phyloP scores from a whole-genome alignment of 495 filamentous ascomycete genomes.

The Aspergillus avenaceus region DNA sequence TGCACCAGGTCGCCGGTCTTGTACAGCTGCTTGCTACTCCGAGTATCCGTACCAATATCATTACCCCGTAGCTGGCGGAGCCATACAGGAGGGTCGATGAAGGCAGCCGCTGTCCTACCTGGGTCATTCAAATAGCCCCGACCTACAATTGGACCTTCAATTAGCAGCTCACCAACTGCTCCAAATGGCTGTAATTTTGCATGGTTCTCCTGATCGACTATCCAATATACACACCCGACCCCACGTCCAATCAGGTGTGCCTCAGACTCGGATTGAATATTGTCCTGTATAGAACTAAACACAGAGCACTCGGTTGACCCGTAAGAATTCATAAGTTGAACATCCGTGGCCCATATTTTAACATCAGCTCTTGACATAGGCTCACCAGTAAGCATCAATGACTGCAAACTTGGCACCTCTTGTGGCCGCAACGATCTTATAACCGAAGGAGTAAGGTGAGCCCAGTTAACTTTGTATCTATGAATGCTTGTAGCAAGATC shows the following conservation, averaged over 20 bases:
- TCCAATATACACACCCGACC: slow-evolving; percentile 5
- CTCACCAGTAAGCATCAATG: slow-evolving; percentile 25
- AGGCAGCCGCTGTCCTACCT: slow-evolving; percentile 2
- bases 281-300: neutral
- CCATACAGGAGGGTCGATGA: slow-evolving; percentile 5
- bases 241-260: slow-evolving; percentile 8
- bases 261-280: neutral
- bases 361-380: slow-evolving; percentile 10
- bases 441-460: slow-evolving; percentile 27
- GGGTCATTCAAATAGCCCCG: slow-evolving; percentile 7
- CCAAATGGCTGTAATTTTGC: slow-evolving; percentile 2
- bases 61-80: neutral
- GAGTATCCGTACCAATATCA: neutral
- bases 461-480: slow-evolving; percentile 22
- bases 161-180: slow-evolving; percentile 7
- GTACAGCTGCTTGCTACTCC: slow-evolving; percentile 5
- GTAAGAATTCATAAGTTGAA: slow-evolving; percentile 17
- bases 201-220: slow-evolving; percentile 4
- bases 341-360: slow-evolving; percentile 7
- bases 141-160: slow-evolving; percentile 11
- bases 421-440: slow-evolving; percentile 16
- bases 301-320: slow-evolving; percentile 23
- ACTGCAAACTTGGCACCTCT: slow-evolving; percentile 19
- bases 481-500: slow-evolving; percentile 28
- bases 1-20: slow-evolving; percentile 11